phyloP scores from a whole-genome alignment of 495 filamentous ascomycete species.

The Diplogelasinospora grovesii region DNA sequence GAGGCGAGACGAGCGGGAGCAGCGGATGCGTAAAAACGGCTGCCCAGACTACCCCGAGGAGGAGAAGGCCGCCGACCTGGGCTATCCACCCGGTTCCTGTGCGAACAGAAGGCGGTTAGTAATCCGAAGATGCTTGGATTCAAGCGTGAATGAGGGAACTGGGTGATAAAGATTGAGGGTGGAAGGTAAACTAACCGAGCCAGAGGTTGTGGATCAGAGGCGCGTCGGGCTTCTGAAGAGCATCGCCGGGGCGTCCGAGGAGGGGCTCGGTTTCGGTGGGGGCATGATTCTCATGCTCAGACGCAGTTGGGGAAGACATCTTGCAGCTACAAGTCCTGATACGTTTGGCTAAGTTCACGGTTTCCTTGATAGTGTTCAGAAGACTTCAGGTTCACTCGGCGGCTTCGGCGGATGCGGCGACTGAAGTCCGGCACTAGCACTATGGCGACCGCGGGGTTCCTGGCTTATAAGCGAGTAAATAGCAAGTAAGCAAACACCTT shows the following conservation, averaged over 20 bases:
- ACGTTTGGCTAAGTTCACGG: too few relatives aligned
- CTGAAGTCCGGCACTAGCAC: too few relatives aligned
- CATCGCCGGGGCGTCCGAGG: slow-evolving; percentile 67
- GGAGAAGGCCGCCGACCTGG: slow-evolving; percentile 42
- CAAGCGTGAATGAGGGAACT: neutral
- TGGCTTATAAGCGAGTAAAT: too few relatives aligned
- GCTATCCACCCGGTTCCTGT: slow-evolving; percentile 39
- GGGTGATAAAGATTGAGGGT: neutral
- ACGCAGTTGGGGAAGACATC: too few relatives aligned
- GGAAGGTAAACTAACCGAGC: slow-evolving; percentile 50
- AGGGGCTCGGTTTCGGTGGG: slow-evolving; percentile 65
- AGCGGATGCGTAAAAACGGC: slow-evolving; percentile 57
- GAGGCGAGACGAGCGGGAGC: slow-evolving; percentile 70
- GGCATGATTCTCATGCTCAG: neutral
- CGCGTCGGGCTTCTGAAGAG: slow-evolving; percentile 56
- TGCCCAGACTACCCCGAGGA: slow-evolving; percentile 67
- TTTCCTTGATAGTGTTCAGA: too few relatives aligned
- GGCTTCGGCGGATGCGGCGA: too few relatives aligned
- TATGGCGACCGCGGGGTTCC: too few relatives aligned
- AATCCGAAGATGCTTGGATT: too few relatives aligned
- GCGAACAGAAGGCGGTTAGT: slow-evolving; percentile 28
- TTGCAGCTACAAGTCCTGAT: too few relatives aligned
- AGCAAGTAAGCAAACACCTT: too few relatives aligned
- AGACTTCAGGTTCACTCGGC: too few relatives aligned
- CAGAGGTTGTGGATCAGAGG: slow-evolving; percentile 65